A percentile compares a stretch with the other conserved stretches of the same genome.
phyloP scores from a whole-genome alignment of 805 yeast genomes.

The Ogataea kodamae region DNA sequence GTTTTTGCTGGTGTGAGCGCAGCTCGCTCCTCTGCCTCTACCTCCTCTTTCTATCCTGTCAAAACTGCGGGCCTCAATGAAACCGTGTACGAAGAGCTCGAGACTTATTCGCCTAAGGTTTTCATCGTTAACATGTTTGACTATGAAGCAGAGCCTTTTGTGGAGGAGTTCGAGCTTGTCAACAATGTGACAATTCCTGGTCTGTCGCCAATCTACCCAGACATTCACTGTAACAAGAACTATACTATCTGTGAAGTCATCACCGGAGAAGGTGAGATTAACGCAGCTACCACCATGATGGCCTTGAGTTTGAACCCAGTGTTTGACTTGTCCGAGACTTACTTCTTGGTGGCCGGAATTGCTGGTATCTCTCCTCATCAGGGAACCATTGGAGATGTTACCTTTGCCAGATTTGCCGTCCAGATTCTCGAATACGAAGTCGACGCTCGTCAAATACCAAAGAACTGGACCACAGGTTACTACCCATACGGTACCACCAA shows the following conservation, averaged over 20 bases:
- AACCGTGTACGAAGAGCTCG: conserved; percentile 21
- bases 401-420: conserved; percentile 58
- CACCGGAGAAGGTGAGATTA: conserved; percentile 68
- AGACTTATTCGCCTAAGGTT: conserved; percentile 47
- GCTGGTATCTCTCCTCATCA: conserved; percentile 58
- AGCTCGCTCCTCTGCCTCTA: conserved; percentile 16
- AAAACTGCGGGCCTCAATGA: conserved; percentile 24
- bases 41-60: conserved; percentile 16
- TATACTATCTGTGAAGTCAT: conserved; percentile 56
- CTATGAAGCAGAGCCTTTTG: conserved; percentile 53
- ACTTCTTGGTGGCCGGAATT: conserved; percentile 62
- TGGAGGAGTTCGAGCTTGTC: conserved; percentile 42
- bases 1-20: conserved; percentile 10
- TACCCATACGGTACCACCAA: conserved; percentile 50
- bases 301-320: conserved; percentile 51
- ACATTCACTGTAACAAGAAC: conserved; percentile 51
- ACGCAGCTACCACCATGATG: conserved; percentile 57
- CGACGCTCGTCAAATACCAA: conserved; percentile 46
- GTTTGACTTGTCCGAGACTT: conserved; percentile 57
- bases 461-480: conserved; percentile 60
- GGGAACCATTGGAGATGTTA: conserved; percentile 58
- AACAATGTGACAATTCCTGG: conserved; percentile 64
- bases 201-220: conserved; percentile 56
- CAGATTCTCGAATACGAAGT: conserved; percentile 60
- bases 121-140: conserved; percentile 54